Evolutionary conservation across 257 asterid species (phyloP).

Genomic region (Salvia rosmarinus): DNA sequence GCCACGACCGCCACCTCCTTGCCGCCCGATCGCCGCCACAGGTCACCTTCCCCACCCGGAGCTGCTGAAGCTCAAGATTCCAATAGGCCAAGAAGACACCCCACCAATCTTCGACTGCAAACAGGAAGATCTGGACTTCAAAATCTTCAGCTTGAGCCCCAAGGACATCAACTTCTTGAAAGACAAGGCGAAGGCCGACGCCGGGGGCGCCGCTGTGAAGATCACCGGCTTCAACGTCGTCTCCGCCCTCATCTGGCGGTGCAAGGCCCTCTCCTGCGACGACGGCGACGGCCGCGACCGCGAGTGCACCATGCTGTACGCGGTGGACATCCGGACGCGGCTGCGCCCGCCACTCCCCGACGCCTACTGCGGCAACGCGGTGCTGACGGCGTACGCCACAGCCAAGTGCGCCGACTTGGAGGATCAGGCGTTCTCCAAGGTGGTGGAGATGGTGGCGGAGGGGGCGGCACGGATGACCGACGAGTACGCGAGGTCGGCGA

Average conservation of each 20-base stretch:
- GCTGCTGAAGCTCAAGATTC: slow-evolving; percentile 62
- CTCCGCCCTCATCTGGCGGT: slow-evolving; percentile 77
- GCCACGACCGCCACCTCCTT: slow-evolving; percentile 68
- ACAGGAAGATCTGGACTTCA: slow-evolving; percentile 56
- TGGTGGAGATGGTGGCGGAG: slow-evolving; percentile 56
- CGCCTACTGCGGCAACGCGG: slow-evolving; percentile 77
- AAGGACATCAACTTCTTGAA: slow-evolving; percentile 49
- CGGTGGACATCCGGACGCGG: slow-evolving; percentile 71
- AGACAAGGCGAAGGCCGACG: slow-evolving; percentile 39
- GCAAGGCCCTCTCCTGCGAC: slow-evolving; percentile 68
- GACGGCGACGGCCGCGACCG: slow-evolving; percentile 33
- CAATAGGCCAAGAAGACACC: slow-evolving; percentile 49
- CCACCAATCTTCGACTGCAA: slow-evolving; percentile 56
- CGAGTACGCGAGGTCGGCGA: slow-evolving; percentile 72
- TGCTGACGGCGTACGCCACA: slow-evolving; percentile 65
- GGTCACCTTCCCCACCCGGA: slow-evolving; percentile 84
- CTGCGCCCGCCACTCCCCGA: slow-evolving; percentile 65
- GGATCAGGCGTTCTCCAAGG: slow-evolving; percentile 50
- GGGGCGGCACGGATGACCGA: slow-evolving; percentile 67
- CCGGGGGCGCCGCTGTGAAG: slow-evolving; percentile 35
- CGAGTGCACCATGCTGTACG: slow-evolving; percentile 59
- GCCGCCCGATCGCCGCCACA: slow-evolving; percentile 83
- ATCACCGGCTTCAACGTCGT: slow-evolving; percentile 73
- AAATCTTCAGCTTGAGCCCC: slow-evolving; percentile 57
- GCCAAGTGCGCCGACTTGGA: slow-evolving; percentile 58